Percentiles rank a stretch among this genome's conserved stretches.
These are phyloP conservation scores for Ceratocystis diversiconidia DNA, from an alignment of 2,329 filamentous ascomycete genomes.

Conservation along the genomic window DNA sequence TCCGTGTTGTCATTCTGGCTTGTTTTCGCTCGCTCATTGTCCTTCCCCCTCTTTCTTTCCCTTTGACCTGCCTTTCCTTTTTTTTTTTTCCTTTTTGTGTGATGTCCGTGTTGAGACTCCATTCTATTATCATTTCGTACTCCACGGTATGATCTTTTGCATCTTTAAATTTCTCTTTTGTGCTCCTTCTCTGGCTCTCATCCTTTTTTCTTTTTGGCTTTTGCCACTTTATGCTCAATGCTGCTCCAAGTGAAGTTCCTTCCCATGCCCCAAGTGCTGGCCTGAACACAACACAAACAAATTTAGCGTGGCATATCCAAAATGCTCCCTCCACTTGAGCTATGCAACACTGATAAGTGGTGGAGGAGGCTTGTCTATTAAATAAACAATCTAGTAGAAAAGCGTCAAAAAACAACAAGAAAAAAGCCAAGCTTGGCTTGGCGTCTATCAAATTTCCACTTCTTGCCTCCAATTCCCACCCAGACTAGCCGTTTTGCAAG, in stretches of 20 bases:
- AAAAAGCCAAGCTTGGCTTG: constrained; percentile 1
- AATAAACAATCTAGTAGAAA: too few relatives aligned
- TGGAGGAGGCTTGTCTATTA: background rate
- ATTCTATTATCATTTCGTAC: background rate
- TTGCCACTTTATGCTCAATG: background rate
- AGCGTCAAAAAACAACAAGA: too few relatives aligned
- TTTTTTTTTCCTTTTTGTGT: background rate
- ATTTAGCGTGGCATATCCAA: background rate
- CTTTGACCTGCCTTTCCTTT: background rate
- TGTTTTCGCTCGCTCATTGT: background rate
- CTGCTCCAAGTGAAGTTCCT: background rate
- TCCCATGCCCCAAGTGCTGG: background rate
- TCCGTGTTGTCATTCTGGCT: background rate
- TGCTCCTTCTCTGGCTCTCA: background rate
- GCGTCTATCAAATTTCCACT: background rate
- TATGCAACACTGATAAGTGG: background rate
- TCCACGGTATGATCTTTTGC: background rate
- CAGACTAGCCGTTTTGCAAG: background rate
- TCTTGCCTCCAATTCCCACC: background rate
- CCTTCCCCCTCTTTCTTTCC: background rate
- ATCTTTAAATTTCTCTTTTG: background rate
- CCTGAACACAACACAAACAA: background rate
- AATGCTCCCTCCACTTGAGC: background rate
- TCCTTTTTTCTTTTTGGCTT: background rate
- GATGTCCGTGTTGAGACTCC: background rate